Evolutionary conservation across 2,329 filamentous ascomycete genomes (phyloP).

Genomic region (Alternaria brassicae): DNA sequence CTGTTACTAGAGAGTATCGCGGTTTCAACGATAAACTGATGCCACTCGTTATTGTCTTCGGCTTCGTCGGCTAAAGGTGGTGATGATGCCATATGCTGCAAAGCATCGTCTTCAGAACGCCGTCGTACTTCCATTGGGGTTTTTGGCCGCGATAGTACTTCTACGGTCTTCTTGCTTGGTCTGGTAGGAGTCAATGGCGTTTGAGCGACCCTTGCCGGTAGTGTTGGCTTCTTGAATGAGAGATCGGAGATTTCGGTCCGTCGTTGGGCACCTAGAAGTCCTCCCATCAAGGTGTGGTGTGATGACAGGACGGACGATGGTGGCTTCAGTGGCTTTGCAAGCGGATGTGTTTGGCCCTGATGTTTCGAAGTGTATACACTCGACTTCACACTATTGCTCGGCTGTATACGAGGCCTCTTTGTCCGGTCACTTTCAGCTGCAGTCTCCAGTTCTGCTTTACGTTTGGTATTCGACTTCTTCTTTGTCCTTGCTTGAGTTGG

Average conservation of each 20-base stretch:
- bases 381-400: background rate
- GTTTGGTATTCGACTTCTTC: slow-evolving; percentile 13
- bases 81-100: slow-evolving; percentile 17
- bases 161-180: slow-evolving; percentile 1
- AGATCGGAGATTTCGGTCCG: slow-evolving; percentile 2
- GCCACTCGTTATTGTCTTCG: slow-evolving; percentile 7
- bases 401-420: slow-evolving; percentile 3
- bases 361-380: background rate
- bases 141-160: slow-evolving; percentile 9
- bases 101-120: slow-evolving; percentile 1
- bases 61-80: slow-evolving; percentile 14
- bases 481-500: slow-evolving; percentile 6
- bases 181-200: slow-evolving; percentile 25
- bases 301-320: slow-evolving; percentile 2
- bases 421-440: background rate
- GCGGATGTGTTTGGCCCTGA: background rate
- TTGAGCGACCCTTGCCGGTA: slow-evolving; percentile 13
- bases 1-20: slow-evolving; percentile 52
- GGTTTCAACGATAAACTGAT: slow-evolving; percentile 4
- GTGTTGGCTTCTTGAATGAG: slow-evolving; percentile 28
- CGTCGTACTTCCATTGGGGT: slow-evolving; percentile 15
- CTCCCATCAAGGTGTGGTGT: slow-evolving; percentile 22
- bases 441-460: slow-evolving; percentile 11
- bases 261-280: slow-evolving; percentile 17
- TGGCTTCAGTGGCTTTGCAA: slow-evolving; percentile 1